Conservation (phyloP, 1,139 yeast species). For the Zhuliangozyma parablackwelliae region DNA sequence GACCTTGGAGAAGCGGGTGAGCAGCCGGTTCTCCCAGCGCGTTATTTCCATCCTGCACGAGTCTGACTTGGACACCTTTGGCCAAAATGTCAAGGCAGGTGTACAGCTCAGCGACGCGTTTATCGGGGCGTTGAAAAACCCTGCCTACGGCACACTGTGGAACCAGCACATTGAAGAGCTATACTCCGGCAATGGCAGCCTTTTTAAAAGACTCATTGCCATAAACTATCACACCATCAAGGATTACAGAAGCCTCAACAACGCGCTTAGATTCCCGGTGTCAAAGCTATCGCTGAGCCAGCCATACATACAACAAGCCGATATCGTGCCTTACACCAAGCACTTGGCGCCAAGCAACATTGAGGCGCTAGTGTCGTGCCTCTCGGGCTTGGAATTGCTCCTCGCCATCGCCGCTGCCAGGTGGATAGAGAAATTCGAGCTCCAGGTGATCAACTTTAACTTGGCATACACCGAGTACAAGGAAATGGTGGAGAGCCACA, state of each 20-base stretch:
- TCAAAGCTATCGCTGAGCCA: slow-evolving; percentile 18
- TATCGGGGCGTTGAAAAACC: slow-evolving; percentile 13
- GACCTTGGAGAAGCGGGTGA: slow-evolving; percentile 82
- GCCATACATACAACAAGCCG: slow-evolving; percentile 31
- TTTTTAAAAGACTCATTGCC: slow-evolving; percentile 21
- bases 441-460: slow-evolving; percentile 63
- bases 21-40: slow-evolving; percentile 84
- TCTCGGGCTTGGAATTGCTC: slow-evolving; percentile 68
- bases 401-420: slow-evolving; percentile 72
- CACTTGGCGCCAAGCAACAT: slow-evolving; percentile 11
- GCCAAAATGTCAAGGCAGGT: slow-evolving; percentile 24
- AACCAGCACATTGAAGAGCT: slow-evolving; percentile 39
- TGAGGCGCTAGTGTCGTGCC: slow-evolving; percentile 33
- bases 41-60: slow-evolving; percentile 58
- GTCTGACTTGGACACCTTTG: slow-evolving; percentile 39
- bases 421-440: slow-evolving; percentile 55
- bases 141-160: slow-evolving; percentile 41
- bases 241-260: slow-evolving; percentile 54
- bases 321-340: slow-evolving; percentile 17
- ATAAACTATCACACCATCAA: slow-evolving; percentile 56
- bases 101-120: slow-evolving; percentile 20
- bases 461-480: slow-evolving; percentile 74
- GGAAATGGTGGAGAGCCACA: slow-evolving; percentile 46
- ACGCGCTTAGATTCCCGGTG: slow-evolving; percentile 46
- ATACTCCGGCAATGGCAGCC: slow-evolving; percentile 4